Percentiles rank a stretch among this genome's conserved stretches.
Conservation (phyloP, 352 stramenopile genomes). For the Blastocystis hominis region DNA sequence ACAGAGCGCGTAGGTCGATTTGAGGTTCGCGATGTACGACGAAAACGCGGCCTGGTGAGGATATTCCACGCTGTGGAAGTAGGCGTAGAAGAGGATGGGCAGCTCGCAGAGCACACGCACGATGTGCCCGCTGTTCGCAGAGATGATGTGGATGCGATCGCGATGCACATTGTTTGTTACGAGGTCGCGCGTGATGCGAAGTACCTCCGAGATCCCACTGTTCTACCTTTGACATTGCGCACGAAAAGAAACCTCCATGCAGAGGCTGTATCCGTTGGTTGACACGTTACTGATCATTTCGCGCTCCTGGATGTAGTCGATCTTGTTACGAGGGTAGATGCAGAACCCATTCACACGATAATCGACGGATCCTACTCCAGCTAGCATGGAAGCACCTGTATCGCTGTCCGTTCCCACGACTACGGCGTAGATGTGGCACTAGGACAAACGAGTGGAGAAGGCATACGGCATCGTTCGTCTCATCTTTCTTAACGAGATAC, state of each 20-base stretch:
- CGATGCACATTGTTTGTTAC: neutral
- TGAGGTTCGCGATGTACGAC: neutral
- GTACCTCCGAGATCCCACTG: neutral
- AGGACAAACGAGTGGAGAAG: neutral
- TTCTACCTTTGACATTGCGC: neutral
- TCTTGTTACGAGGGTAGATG: slow-evolving; percentile 28
- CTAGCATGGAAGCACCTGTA: neutral
- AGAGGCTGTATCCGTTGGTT: neutral
- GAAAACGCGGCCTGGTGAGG: neutral
- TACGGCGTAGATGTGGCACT: neutral
- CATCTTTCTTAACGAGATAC: neutral
- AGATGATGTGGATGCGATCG: slow-evolving; percentile 22
- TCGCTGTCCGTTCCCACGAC: slow-evolving; percentile 5
- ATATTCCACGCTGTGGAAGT: neutral
- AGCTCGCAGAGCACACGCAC: neutral
- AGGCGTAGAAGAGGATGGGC: slow-evolving; percentile 4
- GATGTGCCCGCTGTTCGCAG: slow-evolving; percentile 12
- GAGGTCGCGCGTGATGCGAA: neutral
- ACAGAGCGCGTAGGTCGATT: neutral
- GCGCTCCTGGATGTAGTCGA: slow-evolving; percentile 21
- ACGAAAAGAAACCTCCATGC: neutral
- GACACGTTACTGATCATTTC: slow-evolving; percentile 20
- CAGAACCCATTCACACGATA: slow-evolving; percentile 8
- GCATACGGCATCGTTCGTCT: neutral
- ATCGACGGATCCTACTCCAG: neutral